Percentiles rank a stretch among this genome's conserved stretches.
Evolutionary conservation across 805 yeast genomes (phyloP).

Genomic region (Sugiyamaella smithiae): DNA sequence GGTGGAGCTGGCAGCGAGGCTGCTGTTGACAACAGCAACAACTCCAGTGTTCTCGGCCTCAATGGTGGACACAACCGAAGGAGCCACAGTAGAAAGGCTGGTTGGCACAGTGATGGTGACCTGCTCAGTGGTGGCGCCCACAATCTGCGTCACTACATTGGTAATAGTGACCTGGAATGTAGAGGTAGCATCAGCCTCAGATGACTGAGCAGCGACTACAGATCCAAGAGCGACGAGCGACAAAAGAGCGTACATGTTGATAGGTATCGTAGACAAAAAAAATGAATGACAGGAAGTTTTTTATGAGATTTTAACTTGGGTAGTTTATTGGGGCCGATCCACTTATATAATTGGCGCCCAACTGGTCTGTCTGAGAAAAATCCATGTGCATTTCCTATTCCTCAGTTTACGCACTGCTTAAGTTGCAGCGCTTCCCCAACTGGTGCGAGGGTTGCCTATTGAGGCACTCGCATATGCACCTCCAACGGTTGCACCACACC

Average conservation of each 20-base stretch:
- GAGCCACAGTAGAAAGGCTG: background rate
- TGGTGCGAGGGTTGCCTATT: background rate
- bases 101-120: background rate
- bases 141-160: background rate
- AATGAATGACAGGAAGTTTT: too few species aligned
- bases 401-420: constrained; percentile 5
- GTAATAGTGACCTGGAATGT: constrained; percentile 1
- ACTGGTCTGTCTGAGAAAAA: background rate
- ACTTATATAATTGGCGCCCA: constrained; percentile 2
- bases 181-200: constrained; percentile 5
- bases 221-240: background rate
- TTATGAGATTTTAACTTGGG: background rate
- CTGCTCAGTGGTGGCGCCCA: background rate
- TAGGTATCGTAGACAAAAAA: background rate
- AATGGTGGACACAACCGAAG: background rate
- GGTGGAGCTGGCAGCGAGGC: background rate
- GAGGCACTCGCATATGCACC: constrained; percentile 1
- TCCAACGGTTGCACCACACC: background rate
- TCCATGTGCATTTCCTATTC: background rate
- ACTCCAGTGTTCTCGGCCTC: background rate
- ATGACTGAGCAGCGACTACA: background rate
- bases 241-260: background rate
- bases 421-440: background rate
- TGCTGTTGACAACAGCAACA: background rate
- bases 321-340: constrained; percentile 1